These are phyloP conservation scores for Brettanomyces nanus DNA, from an alignment of 805 yeast species.

Conservation along the genomic window DNA sequence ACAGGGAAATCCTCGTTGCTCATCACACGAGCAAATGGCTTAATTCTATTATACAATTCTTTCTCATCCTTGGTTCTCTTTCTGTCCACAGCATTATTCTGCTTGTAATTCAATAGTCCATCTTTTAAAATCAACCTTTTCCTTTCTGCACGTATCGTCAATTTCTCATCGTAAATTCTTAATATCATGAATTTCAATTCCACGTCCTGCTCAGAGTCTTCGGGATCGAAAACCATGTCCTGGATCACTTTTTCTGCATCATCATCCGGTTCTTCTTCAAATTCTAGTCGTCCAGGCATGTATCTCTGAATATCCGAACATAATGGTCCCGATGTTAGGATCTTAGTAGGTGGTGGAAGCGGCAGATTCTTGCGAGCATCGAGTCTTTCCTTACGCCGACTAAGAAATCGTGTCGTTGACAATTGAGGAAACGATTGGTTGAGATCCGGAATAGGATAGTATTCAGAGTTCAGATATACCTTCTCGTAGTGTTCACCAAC, in stretches of 20 bases:
- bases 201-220: conserved; percentile 80
- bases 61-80: conserved; percentile 83
- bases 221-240: conserved; percentile 93
- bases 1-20: conserved; percentile 72
- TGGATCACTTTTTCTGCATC: conserved; percentile 93
- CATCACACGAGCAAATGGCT: conserved; percentile 76
- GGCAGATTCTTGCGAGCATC: conserved; percentile 68
- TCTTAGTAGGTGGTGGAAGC: conserved; percentile 79
- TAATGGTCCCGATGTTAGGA: conserved; percentile 87
- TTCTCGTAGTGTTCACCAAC: conserved; percentile 75
- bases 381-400: conserved; percentile 58
- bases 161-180: conserved; percentile 82
- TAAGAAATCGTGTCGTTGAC: conserved; percentile 61
- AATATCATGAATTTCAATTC: conserved; percentile 82
- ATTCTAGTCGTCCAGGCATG: conserved; percentile 98
- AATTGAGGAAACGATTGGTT: conserved; percentile 57
- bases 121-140: conserved; percentile 76
- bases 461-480: conserved; percentile 57
- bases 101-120: conserved; percentile 74
- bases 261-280: conserved; percentile 92
- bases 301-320: conserved; percentile 97
- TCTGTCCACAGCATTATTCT: conserved; percentile 74
- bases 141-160: conserved; percentile 88
- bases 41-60: conserved; percentile 65
- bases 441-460: conserved; percentile 88